phyloP scores from a whole-genome alignment of 2,329 filamentous ascomycete genomes.

The Achaetomium macrosporum region DNA sequence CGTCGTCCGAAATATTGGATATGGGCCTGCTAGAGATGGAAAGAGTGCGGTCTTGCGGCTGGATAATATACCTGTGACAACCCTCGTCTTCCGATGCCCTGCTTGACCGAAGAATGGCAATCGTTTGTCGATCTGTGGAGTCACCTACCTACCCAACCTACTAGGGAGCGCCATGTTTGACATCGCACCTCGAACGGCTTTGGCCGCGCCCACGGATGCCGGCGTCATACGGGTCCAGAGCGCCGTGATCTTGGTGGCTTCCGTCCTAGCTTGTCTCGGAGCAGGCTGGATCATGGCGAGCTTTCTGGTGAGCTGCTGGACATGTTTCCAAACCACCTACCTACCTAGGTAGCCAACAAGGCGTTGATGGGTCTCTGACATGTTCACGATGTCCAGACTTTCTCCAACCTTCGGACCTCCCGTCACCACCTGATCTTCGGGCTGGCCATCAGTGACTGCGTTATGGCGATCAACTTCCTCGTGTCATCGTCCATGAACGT shows the following conservation, averaged over 20 bases:
- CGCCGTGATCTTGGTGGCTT: slow-evolving; percentile 30
- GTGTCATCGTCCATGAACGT: slow-evolving; percentile 33
- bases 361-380: not conserved
- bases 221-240: slow-evolving; percentile 25
- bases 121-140: too few relatives aligned
- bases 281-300: slow-evolving; percentile 35
- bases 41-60: too few relatives aligned
- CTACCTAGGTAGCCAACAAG: not conserved
- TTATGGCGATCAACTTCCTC: slow-evolving; percentile 38
- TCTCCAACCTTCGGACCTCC: slow-evolving; percentile 33
- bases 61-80: too few relatives aligned
- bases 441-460: slow-evolving; percentile 36
- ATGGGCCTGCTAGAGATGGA: too few relatives aligned
- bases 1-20: too few relatives aligned
- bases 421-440: slow-evolving; percentile 38
- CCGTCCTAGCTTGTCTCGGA: slow-evolving; percentile 31
- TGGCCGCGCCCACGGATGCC: slow-evolving; percentile 22
- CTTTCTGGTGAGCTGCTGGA: slow-evolving; percentile 26
- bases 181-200: slow-evolving; percentile 17
- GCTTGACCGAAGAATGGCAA: too few relatives aligned
- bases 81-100: too few relatives aligned
- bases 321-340: too few relatives aligned
- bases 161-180: slow-evolving; percentile 4
- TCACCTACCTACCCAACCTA: too few relatives aligned
- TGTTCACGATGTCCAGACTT: slow-evolving; percentile 26